Conservation (phyloP, 2,329 filamentous ascomycete species). For the Neoarthrinium moseri region DNA sequence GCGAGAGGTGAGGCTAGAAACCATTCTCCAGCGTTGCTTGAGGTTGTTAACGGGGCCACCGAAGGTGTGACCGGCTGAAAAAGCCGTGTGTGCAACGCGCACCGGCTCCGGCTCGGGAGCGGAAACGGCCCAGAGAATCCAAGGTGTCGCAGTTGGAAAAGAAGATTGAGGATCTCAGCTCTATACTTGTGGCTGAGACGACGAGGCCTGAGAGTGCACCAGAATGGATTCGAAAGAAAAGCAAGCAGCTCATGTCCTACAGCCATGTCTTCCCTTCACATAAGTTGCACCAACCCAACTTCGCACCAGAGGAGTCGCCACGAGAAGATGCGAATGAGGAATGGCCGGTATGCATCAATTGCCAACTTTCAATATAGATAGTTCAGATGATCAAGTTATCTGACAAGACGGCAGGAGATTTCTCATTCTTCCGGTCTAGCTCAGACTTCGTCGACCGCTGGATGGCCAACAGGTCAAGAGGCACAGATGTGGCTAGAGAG, state of each 20-base stretch:
- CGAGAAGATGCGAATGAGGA: background rate
- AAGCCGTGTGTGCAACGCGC: slow-evolving; percentile 10
- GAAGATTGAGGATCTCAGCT: background rate
- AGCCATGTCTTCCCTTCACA: background rate
- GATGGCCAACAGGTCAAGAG: slow-evolving; percentile 19
- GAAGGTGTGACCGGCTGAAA: slow-evolving; percentile 10
- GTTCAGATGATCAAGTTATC: too few species aligned
- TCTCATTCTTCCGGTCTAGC: too few species aligned
- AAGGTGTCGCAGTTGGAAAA: background rate
- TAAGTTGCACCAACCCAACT: background rate
- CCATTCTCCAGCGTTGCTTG: background rate
- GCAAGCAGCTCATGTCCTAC: background rate
- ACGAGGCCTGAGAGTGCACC: background rate
- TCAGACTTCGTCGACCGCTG: background rate
- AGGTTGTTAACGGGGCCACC: background rate
- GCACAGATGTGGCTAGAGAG: slow-evolving; percentile 37
- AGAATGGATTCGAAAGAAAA: background rate
- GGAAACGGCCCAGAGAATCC: background rate
- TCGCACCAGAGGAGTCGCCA: background rate
- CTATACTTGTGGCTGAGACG: background rate
- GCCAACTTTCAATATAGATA: too few species aligned
- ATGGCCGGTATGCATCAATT: too few species aligned
- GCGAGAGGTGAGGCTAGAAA: slow-evolving; percentile 9
- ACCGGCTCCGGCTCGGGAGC: slow-evolving; percentile 5
- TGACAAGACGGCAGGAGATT: background rate